phyloP scores from a whole-genome alignment of 148 eudicot genomes.

The Rhododendron kiyosumense region DNA sequence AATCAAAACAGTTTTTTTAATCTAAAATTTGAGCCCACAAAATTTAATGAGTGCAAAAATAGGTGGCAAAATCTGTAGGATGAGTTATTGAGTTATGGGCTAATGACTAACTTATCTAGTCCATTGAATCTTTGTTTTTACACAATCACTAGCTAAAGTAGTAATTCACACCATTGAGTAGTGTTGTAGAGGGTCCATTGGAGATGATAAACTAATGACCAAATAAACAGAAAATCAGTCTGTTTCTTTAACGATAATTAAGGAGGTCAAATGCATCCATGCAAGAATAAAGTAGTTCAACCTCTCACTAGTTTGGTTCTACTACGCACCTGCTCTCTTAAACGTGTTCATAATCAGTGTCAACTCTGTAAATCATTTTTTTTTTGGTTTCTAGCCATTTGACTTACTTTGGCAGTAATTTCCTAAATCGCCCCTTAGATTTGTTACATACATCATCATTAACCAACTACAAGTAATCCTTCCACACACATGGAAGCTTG shows the following conservation, averaged over 20 bases:
- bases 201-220: too few relatives aligned
- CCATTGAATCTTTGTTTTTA: too few relatives aligned
- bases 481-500: not conserved
- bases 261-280: not conserved
- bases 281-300: slow-evolving; percentile 1
- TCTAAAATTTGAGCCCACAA: too few relatives aligned
- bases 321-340: not conserved
- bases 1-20: too few relatives aligned
- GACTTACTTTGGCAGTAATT: not conserved
- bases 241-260: not conserved
- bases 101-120: too few relatives aligned
- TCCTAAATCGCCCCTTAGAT: not conserved
- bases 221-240: too few relatives aligned
- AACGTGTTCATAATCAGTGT: not conserved
- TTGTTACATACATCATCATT: not conserved
- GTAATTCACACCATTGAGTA: too few relatives aligned
- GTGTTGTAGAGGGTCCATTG: too few relatives aligned
- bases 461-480: not conserved
- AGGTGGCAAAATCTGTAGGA: too few relatives aligned
- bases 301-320: not conserved
- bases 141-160: too few relatives aligned
- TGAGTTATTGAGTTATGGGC: too few relatives aligned
- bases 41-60: too few relatives aligned
- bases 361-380: not conserved
- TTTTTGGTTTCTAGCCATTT: not conserved